Evolutionary conservation across 2,329 filamentous ascomycete species (phyloP).

Genomic region (Sporothrix variecibatus): DNA sequence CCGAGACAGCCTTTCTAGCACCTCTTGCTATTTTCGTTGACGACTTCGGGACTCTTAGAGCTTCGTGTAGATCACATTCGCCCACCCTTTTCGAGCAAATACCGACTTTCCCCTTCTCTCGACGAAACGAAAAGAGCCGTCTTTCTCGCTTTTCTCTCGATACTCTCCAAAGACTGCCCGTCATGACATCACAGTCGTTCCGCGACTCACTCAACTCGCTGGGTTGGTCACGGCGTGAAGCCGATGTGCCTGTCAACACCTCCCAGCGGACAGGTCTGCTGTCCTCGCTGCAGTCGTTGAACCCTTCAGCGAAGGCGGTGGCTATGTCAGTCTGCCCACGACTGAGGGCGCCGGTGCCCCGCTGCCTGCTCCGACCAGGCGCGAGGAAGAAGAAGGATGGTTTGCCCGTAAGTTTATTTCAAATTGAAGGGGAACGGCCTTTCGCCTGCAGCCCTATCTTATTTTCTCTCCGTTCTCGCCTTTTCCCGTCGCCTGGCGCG

Average conservation of each 20-base stretch:
- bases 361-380: slow-evolving; percentile 76
- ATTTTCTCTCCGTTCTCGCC: slow-evolving; percentile 33
- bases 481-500: slow-evolving; percentile 23
- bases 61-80: neutral
- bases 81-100: neutral
- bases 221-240: slow-evolving; percentile 86
- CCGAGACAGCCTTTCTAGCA: slow-evolving; percentile 11
- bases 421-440: neutral
- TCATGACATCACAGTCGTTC: slow-evolving; percentile 86
- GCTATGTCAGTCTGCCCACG: slow-evolving; percentile 88
- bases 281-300: slow-evolving; percentile 78
- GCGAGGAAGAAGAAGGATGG: slow-evolving; percentile 94
- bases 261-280: slow-evolving; percentile 71
- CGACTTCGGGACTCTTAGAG: neutral
- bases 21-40: neutral
- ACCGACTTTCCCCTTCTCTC: neutral
- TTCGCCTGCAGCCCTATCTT: slow-evolving; percentile 25
- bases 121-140: neutral
- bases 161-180: neutral
- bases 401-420: slow-evolving; percentile 77
- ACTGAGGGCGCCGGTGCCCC: slow-evolving; percentile 81
- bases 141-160: neutral
- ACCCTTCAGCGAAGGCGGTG: slow-evolving; percentile 74
- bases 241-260: slow-evolving; percentile 74
- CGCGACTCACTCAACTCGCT: slow-evolving; percentile 92